Evolutionary conservation across 768 basidiomycete species (phyloP).

Genomic region (Lactarius sp.): DNA sequence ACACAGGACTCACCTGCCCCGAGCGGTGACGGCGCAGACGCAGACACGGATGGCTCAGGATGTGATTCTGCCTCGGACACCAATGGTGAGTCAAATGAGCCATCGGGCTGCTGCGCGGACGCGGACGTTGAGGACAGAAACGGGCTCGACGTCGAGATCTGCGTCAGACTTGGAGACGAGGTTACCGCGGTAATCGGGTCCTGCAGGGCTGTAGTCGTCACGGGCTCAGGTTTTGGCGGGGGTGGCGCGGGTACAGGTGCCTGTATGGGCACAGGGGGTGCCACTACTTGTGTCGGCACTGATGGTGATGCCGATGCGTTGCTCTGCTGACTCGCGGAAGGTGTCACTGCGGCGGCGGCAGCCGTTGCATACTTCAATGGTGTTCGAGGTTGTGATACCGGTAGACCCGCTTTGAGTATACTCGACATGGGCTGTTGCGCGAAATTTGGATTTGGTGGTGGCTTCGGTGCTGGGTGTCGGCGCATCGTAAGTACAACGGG

Average conservation of each 20-base stretch:
- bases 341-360: conserved; percentile 60
- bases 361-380: conserved; percentile 91
- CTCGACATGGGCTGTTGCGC: conserved; percentile 69
- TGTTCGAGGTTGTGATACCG: conserved; percentile 52
- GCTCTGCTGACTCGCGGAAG: conserved; percentile 33
- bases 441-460: conserved; percentile 77
- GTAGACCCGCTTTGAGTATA: conserved; percentile 73
- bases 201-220: conserved; percentile 25
- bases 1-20: conserved; percentile 8
- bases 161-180: conserved; percentile 81
- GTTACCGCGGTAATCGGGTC: conserved; percentile 39
- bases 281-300: conserved; percentile 38
- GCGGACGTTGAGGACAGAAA: conserved; percentile 68
- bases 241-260: conserved; percentile 36
- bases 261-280: conserved; percentile 36
- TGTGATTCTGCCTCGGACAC: conserved; percentile 56
- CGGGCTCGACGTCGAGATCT: conserved; percentile 76
- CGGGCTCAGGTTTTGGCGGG: conserved; percentile 30
- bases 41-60: conserved; percentile 39
- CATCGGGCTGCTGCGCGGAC: conserved; percentile 57
- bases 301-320: conserved; percentile 31
- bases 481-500: conserved; percentile 6
- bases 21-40: conserved; percentile 59
- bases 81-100: conserved; percentile 69
- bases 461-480: conserved; percentile 47